Base-by-base conservation (phyloP, 495 filamentous ascomycete species). In the Entonaema liquescens region DNA sequence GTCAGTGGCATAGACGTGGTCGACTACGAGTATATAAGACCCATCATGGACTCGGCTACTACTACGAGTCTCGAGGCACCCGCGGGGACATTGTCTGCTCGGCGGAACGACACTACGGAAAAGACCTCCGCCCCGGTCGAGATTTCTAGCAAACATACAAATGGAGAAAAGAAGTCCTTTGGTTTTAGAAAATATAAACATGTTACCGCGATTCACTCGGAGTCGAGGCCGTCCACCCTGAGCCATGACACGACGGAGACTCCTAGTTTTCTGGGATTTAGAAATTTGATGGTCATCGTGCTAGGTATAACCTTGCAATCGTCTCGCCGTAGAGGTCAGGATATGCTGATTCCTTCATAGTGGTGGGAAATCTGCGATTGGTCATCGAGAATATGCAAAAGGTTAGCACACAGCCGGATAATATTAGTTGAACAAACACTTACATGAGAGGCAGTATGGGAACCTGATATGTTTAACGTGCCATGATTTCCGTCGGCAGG, bases 351-450 rank as follows among this genome's bases (percentile, higher is more conserved):
- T n/a, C 35, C 58, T 53, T 47, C 31, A 36, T 6, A 92, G 93
- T 98, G 72, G 94, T 94, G 49, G 93, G 94, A 75, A 99, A 99
- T 72, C 83, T 99, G 8, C 88, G 95, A 68, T 84, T 99, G 67
- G 89, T 99, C 66, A 93, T 99, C 72, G 95, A 98, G 82, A 99
- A 99, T 74, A 97, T 93, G 73, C 92, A 94, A 84, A 99, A 99
- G 85, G 93, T 93, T 72, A 72, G 81, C 64, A 49, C 9, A 26
- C 29, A 53, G 19, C 38, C 36, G 2, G 25, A 49, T 33, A 35
- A 28, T 5, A 42, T 26, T 56, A 50, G 62, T 42, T 26, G 68
- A 50, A 62, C 64, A 62, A 49, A 19, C 23, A 59, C 74, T 78
- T 63, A 76, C 75, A 70, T 35, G 47, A 42, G 57, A 38, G 55